Evolutionary conservation across 2,329 filamentous ascomycete genomes (phyloP).

Genomic region (Aspergillus ustus): DNA sequence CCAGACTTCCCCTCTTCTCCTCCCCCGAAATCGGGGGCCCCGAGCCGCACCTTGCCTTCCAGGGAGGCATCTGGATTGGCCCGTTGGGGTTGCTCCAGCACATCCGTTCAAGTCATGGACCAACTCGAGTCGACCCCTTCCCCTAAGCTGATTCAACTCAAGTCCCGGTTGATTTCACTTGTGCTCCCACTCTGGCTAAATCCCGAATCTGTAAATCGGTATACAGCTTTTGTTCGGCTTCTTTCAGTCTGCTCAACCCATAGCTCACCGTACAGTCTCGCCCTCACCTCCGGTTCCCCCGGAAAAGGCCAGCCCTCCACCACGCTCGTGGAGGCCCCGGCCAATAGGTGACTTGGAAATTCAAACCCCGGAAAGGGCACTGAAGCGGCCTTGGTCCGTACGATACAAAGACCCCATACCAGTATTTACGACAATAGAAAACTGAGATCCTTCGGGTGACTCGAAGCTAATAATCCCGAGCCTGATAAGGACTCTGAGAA

Average conservation of each 20-base stretch:
- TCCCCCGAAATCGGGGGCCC: constrained; percentile 36
- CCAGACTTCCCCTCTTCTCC: constrained; percentile 11
- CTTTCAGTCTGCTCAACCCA: neutral
- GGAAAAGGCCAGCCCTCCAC: neutral
- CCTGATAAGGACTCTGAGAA: constrained; percentile 24
- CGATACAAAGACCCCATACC: constrained; percentile 3
- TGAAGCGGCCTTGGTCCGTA: constrained; percentile 8
- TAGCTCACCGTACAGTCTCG: neutral
- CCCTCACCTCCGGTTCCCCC: neutral
- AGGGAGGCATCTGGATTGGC: constrained; percentile 25
- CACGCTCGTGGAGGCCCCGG: constrained; percentile 17
- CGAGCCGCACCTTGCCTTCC: constrained; percentile 25
- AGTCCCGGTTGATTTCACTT: neutral
- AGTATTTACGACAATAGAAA: neutral
- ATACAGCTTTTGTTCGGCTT: neutral
- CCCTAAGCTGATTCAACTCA: neutral
- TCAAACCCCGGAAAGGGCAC: constrained; percentile 20
- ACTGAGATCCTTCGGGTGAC: neutral
- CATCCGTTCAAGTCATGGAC: constrained; percentile 34
- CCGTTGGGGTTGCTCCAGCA: constrained; percentile 26
- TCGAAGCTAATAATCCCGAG: constrained; percentile 9
- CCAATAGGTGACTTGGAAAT: constrained; percentile 23
- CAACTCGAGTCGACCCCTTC: constrained; percentile 8
- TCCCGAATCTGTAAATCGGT: neutral
- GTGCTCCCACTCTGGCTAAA: neutral